Percentiles rank a stretch among this genome's conserved stretches.
phyloP scores from a whole-genome alignment of 1,284 basidiomycete species.

The Neonothopanus nambi region DNA sequence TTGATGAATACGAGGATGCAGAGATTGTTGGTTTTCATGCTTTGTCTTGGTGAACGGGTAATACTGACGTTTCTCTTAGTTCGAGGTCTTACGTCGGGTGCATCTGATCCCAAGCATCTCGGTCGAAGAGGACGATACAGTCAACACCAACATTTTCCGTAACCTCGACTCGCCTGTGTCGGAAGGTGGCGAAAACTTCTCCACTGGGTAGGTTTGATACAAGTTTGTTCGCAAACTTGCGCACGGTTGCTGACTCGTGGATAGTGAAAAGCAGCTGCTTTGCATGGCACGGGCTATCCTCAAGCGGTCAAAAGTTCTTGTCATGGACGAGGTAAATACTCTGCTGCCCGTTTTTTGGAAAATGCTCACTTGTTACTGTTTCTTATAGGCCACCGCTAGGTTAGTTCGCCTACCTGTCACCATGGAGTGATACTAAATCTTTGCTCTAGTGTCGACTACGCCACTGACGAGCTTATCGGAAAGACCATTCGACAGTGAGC shows the following conservation, averaged over 20 bases:
- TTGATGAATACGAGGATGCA: slow-evolving; percentile 83
- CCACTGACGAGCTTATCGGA: slow-evolving; percentile 73
- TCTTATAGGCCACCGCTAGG: slow-evolving; percentile 56
- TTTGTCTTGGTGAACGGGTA: background rate
- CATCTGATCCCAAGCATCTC: slow-evolving; percentile 73
- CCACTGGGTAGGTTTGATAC: slow-evolving; percentile 64
- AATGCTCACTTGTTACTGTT: slow-evolving; percentile 12
- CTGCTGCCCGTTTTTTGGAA: slow-evolving; percentile 15
- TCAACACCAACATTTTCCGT: slow-evolving; percentile 86
- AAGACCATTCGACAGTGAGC: slow-evolving; percentile 74
- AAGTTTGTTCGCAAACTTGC: background rate
- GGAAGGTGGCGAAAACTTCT: slow-evolving; percentile 93
- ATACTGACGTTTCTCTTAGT: slow-evolving; percentile 43
- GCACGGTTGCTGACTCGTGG: slow-evolving; percentile 16
- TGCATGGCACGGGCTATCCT: slow-evolving; percentile 86
- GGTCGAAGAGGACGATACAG: slow-evolving; percentile 50
- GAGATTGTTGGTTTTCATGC: slow-evolving; percentile 66
- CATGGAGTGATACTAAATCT: slow-evolving; percentile 6
- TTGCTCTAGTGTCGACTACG: slow-evolving; percentile 64
- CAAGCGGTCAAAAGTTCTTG: slow-evolving; percentile 70
- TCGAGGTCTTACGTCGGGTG: slow-evolving; percentile 84
- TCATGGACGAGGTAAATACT: slow-evolving; percentile 76
- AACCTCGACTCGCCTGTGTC: slow-evolving; percentile 84
- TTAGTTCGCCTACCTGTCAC: background rate
- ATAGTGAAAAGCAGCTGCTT: slow-evolving; percentile 77